These are phyloP conservation scores for Trichoderma sp. DNA, from an alignment of 2,329 filamentous ascomycete species.

Conservation along the genomic window DNA sequence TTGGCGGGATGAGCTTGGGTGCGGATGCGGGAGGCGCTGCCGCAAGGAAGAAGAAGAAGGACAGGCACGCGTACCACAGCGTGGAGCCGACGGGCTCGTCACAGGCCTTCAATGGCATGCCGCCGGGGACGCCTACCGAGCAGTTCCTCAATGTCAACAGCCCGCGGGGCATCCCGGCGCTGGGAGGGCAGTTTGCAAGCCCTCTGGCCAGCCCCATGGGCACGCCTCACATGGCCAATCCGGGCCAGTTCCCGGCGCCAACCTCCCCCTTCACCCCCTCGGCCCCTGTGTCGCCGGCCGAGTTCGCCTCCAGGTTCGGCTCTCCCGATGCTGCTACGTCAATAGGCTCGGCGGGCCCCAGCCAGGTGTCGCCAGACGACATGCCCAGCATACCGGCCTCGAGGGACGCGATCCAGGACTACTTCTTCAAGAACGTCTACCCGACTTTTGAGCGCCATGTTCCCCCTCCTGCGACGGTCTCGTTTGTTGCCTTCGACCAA, in stretches of 20 bases:
- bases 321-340: constrained; percentile 39
- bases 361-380: constrained; percentile 82
- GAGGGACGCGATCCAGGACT: constrained; percentile 77
- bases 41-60: constrained; percentile 81
- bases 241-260: constrained; percentile 64
- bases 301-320: constrained; percentile 34
- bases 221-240: constrained; percentile 44
- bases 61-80: constrained; percentile 88
- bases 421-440: constrained; percentile 86
- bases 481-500: constrained; percentile 93
- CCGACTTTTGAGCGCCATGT: constrained; percentile 94
- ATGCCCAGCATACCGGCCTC: constrained; percentile 88
- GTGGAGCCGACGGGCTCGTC: constrained; percentile 73
- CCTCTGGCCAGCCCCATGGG: constrained; percentile 39
- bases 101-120: constrained; percentile 70
- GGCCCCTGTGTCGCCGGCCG: constrained; percentile 33
- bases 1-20: constrained; percentile 73
- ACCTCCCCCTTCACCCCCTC: constrained; percentile 46
- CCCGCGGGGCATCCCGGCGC: constrained; percentile 35
- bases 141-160: constrained; percentile 45
- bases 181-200: constrained; percentile 51
- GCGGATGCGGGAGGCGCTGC: constrained; percentile 44
- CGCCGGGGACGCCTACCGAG: constrained; percentile 53
- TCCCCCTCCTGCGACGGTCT: constrained; percentile 82
- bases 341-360: constrained; percentile 40